These are phyloP conservation scores for Boechera retrofracta DNA, from an alignment of 345 rosid species.

Conservation along the genomic window DNA sequence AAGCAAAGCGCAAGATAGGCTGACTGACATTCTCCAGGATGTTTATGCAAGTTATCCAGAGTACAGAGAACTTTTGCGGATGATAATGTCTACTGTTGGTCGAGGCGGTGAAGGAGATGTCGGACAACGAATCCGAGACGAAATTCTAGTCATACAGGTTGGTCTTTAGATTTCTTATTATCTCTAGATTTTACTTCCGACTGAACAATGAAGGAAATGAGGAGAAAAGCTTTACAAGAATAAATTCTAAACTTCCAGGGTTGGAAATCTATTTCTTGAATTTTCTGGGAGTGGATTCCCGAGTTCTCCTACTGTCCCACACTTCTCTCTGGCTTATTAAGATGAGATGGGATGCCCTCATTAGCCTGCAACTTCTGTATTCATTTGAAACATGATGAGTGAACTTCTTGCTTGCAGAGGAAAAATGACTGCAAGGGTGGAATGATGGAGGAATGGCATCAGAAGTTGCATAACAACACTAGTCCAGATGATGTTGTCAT, in stretches of 20 bases:
- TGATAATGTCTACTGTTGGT: constrained; percentile 96
- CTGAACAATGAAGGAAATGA: constrained; percentile 1
- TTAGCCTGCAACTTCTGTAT: constrained; percentile 21
- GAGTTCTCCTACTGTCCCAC: constrained; percentile 11
- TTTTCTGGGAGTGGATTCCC: constrained; percentile 3
- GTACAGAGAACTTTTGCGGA: constrained; percentile 74
- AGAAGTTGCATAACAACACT: constrained; percentile 97
- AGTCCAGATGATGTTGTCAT: constrained; percentile 98
- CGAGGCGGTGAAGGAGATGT: constrained; percentile 99
- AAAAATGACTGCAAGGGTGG: constrained; percentile 96
- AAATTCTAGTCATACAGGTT: constrained; percentile 97
- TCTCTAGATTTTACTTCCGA: constrained; percentile 24
- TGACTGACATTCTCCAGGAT: constrained; percentile 76
- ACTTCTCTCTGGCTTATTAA: constrained; percentile 16
- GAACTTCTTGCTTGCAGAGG: constrained; percentile 56
- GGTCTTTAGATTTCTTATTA: constrained; percentile 31
- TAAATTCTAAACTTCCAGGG: constrained; percentile 8
- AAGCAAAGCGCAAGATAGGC: constrained; percentile 96
- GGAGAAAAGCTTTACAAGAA: constrained; percentile 11
- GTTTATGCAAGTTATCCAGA: constrained; percentile 62
- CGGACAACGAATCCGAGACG: constrained; percentile 98
- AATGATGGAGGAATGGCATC: constrained; percentile 99
- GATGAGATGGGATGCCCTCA: not conserved
- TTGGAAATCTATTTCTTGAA: constrained; percentile 13
- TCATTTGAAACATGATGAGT: constrained; percentile 27